Base-by-base conservation (phyloP, 139 green algal species). In the Spirogloea muscicola region DNA sequence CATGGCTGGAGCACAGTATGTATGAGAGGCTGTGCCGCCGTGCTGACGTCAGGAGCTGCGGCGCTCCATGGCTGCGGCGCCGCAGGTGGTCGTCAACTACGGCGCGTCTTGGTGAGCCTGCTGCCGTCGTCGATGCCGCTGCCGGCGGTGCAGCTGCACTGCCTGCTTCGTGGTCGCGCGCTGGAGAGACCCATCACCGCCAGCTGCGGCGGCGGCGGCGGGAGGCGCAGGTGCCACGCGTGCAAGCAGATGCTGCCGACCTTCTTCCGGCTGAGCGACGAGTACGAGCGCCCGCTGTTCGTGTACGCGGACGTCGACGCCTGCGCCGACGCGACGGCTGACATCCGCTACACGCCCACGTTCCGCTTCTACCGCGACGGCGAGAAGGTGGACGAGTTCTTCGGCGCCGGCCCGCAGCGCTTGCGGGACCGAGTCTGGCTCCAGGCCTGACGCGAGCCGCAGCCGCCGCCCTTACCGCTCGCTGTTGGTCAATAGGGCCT, bases 311-410 rank as follows among this genome's bases (percentile, higher is more conserved):
- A 86, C 58, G 82, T 86, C 40, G 82, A 86, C 65, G 42, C 39
- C 16, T 58, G 82, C 25, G 65, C 65, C 3, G 34, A 79, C n/a
- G 78, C 49, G 7, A 49, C 80, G 1, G 66, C 72, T 42, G 58
- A 86, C 34, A 49, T 86, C 13, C 72, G 61, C 16, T 86, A 70
- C 72, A 86, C 82, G 51, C 82, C 82, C 27, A 86, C 82, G 2
- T 86, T 86, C n/a, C 33, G 61, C 1, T 86, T 86, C 61, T 86
- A 81, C 58, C 41, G 57, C 16, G 61, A 82, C 7, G 82, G 82
- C 29, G 37, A 58, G 25, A 82, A 75, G 58, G 61, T 86, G 2
- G 82, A 86, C 58, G 82, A 86, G 37, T 72, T 86, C 38, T 76
- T 57, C 25, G 59, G 72, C 0, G 42, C 63, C 27, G 59, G 61